Conservation (phyloP, 148 eudicot genomes). For the Gaultheria prostrata region DNA sequence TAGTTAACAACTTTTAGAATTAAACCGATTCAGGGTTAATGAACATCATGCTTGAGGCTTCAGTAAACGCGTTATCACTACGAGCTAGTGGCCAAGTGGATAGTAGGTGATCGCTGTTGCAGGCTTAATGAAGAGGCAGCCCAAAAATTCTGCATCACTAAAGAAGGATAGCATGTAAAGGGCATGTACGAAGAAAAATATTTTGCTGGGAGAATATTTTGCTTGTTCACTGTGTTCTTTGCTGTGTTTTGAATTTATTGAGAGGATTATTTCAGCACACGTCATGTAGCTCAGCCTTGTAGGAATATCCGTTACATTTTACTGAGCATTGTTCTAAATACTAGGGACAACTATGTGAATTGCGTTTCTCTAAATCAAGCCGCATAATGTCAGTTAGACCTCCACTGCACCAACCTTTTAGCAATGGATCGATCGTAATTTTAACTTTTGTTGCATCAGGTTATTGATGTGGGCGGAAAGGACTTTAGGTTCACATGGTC, state of each 20-base stretch:
- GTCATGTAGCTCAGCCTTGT: not conserved
- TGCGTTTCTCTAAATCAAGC: not conserved
- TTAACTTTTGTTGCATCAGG: constrained; percentile 39
- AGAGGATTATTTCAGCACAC: not conserved
- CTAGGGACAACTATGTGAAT: not conserved
- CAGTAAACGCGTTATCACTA: not conserved
- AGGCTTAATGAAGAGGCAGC: not conserved
- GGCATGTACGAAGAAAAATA: not conserved
- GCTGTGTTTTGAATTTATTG: not conserved
- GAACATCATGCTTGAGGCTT: not conserved
- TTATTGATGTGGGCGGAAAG: constrained; percentile 89
- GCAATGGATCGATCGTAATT: not conserved
- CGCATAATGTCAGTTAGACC: not conserved
- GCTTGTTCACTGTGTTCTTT: not conserved
- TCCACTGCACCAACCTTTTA: constrained; percentile 1
- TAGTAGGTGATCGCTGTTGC: not conserved
- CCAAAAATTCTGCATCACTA: not conserved
- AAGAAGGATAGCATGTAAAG: not conserved
- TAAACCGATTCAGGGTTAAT: not conserved
- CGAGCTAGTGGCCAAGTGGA: not conserved
- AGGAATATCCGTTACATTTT: not conserved
- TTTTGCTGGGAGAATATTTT: not conserved
- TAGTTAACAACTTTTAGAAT: not conserved
- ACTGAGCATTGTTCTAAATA: not conserved
- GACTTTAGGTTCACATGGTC: constrained; percentile 87